Evolutionary conservation across 202 grass and related monocot species (phyloP).

Genomic region (Dendrocalamus latiflorus): DNA sequence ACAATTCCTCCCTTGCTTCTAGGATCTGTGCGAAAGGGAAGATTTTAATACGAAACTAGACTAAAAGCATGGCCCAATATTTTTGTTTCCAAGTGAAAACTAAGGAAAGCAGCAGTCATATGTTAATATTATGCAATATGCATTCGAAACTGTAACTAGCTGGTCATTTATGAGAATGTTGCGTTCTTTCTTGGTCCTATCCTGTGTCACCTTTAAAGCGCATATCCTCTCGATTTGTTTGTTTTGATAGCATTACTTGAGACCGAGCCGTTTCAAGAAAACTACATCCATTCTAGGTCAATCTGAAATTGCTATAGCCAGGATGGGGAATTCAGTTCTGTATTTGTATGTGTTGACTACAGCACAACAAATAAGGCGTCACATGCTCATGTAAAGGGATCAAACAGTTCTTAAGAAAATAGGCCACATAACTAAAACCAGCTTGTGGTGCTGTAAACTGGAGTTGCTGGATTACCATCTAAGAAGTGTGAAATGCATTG

Average conservation of each 20-base stretch:
- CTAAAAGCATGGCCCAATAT: not conserved
- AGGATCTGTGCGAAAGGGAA: constrained; percentile 47
- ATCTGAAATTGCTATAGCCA: not conserved
- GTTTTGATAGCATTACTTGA: not conserved
- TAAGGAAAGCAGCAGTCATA: not conserved
- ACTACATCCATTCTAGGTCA: not conserved
- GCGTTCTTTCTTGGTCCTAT: not conserved
- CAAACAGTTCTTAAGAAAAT: not conserved
- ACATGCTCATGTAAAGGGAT: not conserved
- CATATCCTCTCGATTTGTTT: not conserved
- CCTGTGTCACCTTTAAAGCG: not conserved
- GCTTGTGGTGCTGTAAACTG: not conserved
- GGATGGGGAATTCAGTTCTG: not conserved
- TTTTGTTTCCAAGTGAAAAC: not conserved
- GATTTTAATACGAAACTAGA: not conserved
- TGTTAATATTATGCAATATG: not conserved
- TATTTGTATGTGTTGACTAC: not conserved
- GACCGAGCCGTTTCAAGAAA: not conserved
- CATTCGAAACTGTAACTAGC: not conserved
- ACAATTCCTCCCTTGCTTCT: constrained; percentile 57
- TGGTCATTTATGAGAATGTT: not conserved
- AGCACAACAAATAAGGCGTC: not conserved
- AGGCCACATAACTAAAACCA: not conserved
- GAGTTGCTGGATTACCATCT: not conserved
- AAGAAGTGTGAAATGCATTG: not conserved